Conservation (phyloP, 345 rosid genomes). For the Atalantia buxifolia region DNA sequence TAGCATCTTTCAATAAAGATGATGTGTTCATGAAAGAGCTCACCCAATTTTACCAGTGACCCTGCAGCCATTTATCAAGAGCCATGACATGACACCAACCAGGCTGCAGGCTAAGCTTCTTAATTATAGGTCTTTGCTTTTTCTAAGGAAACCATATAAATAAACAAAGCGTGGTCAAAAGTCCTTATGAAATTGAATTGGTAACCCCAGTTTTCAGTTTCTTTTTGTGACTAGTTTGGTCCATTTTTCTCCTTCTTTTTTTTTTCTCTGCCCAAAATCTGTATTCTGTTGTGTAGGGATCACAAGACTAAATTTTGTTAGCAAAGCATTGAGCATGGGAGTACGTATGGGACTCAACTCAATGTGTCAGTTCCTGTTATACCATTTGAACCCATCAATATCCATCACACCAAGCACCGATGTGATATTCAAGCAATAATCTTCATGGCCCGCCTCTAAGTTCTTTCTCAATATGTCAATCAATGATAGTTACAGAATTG, state of each 20-base stretch:
- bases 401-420: background rate
- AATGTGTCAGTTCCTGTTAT: background rate
- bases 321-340: constrained; percentile 12
- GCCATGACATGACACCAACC: constrained; percentile 25
- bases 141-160: constrained; percentile 13
- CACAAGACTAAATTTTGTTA: constrained; percentile 7
- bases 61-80: background rate
- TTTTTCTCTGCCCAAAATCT: constrained; percentile 25
- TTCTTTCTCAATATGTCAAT: background rate
- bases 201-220: constrained; percentile 27
- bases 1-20: constrained; percentile 51
- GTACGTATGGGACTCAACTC: background rate
- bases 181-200: constrained; percentile 24
- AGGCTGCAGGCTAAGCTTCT: background rate
- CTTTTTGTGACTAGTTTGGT: constrained; percentile 27
- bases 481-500: background rate
- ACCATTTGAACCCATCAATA: background rate
- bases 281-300: constrained; percentile 7
- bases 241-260: constrained; percentile 20
- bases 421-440: background rate
- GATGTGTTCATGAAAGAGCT: constrained; percentile 22
- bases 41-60: constrained; percentile 16
- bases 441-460: background rate
- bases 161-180: constrained; percentile 33
- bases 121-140: constrained; percentile 2